Conservation (phyloP, 305 asterid species). For the Solanum hybrid region DNA sequence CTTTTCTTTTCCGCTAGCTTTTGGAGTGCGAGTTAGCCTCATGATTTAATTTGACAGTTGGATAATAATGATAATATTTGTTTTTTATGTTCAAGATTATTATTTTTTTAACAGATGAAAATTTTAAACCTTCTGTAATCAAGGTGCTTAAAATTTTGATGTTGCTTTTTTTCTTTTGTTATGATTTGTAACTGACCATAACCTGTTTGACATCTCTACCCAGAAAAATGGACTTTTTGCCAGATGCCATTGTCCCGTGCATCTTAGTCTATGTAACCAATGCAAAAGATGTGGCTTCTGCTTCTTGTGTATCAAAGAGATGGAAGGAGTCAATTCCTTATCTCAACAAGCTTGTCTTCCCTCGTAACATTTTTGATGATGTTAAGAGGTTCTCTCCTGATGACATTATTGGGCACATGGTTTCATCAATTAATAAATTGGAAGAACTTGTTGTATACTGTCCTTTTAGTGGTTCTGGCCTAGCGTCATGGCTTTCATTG, state of each 20-base stretch:
- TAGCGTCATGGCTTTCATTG: slow-evolving; percentile 57
- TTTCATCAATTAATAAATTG: slow-evolving; percentile 39
- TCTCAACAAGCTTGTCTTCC: slow-evolving; percentile 52
- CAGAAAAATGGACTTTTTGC: slow-evolving; percentile 69
- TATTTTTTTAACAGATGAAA: neutral
- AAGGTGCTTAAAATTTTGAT: neutral
- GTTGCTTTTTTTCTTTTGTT: neutral
- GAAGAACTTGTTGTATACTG: slow-evolving; percentile 86
- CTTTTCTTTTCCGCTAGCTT: neutral
- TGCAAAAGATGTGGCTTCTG: slow-evolving; percentile 84
- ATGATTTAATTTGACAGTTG: neutral
- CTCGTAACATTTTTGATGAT: slow-evolving; percentile 63
- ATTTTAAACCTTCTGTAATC: neutral
- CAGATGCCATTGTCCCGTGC: slow-evolving; percentile 67
- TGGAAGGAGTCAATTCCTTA: slow-evolving; percentile 83
- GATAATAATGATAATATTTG: neutral
- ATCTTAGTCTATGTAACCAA: slow-evolving; percentile 57
- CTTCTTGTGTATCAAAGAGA: slow-evolving; percentile 68
- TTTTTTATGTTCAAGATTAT: neutral
- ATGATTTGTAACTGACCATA: slow-evolving; percentile 1
- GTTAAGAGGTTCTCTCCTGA: slow-evolving; percentile 48
- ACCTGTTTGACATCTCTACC: slow-evolving; percentile 31
- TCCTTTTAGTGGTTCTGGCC: slow-evolving; percentile 63
- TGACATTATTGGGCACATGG: slow-evolving; percentile 37
- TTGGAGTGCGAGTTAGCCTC: neutral